A percentile compares a stretch with the other conserved stretches of the same genome.
Evolutionary conservation across 345 rosid species (phyloP).

Genomic region (Eucalyptus paniculata): DNA sequence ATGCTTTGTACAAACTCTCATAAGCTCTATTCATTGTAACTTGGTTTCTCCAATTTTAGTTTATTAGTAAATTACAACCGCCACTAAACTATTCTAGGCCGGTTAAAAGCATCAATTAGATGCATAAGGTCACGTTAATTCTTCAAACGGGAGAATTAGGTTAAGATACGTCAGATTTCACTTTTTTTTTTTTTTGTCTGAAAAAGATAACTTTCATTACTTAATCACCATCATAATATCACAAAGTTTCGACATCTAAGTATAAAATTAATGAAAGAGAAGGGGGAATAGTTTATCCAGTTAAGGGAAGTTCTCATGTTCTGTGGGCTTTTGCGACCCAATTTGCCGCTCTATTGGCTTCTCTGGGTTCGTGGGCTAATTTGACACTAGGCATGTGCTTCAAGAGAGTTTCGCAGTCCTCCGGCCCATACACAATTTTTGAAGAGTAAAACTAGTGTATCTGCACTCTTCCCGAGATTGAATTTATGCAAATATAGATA

Average conservation of each 20-base stretch:
- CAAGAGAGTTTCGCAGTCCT: too few relatives aligned
- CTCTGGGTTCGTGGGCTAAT: too few relatives aligned
- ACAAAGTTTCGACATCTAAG: too few relatives aligned
- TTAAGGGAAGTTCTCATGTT: too few relatives aligned
- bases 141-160: not conserved
- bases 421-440: not conserved
- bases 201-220: too few relatives aligned
- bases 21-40: not conserved
- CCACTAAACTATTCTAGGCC: not conserved
- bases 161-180: rapidly evolving
- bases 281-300: rapidly evolving
- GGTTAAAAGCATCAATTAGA: not conserved
- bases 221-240: rapidly evolving
- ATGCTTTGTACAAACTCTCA: not conserved
- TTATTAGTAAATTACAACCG: rapidly evolving
- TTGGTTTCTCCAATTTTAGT: not conserved
- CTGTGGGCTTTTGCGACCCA: too few relatives aligned
- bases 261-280: too few relatives aligned
- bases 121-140: rapidly evolving
- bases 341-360: rapidly evolving
- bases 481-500: not conserved
- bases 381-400: too few relatives aligned
- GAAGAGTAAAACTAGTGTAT: not conserved
- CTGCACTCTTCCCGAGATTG: not conserved
- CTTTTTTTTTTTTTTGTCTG: too few relatives aligned